Conservation (phyloP, 257 asterid species). For the Solanum appendiculatum region DNA sequence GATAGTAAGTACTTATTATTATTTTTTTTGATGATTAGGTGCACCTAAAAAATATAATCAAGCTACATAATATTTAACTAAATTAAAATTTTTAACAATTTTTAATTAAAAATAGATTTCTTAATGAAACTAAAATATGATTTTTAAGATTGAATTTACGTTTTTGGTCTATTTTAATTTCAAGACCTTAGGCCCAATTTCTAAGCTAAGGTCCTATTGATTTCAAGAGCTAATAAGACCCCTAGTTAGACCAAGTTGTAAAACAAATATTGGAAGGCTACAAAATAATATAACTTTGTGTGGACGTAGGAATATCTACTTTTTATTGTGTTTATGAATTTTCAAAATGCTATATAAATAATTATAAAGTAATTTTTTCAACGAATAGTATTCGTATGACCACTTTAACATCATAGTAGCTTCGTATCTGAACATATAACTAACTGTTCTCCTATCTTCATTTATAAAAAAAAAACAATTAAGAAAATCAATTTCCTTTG, state of each 20-base stretch:
- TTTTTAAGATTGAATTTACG: not conserved
- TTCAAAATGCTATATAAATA: not conserved
- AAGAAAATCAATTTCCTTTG: no score
- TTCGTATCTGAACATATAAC: no score
- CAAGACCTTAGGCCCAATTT: not conserved
- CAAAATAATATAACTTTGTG: not conserved
- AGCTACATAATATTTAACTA: not conserved
- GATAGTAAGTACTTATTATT: no score
- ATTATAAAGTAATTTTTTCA: not conserved
- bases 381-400: fast-evolving
- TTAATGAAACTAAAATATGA: not conserved
- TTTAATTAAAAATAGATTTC: not conserved
- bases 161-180: not conserved
- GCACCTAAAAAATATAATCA: not conserved
- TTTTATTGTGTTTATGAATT: no score
- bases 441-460: not conserved
- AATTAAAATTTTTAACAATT: no score
- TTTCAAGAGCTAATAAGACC: not conserved
- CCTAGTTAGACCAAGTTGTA: not conserved
- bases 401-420: not conserved
- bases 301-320: no score
- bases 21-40: not conserved
- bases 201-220: not conserved
- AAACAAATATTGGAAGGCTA: not conserved
- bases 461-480: no score